A percentile compares a stretch with the other conserved stretches of the same genome.
Conservation (phyloP, 352 stramenopile species). For the Plasmopara halstedii region DNA sequence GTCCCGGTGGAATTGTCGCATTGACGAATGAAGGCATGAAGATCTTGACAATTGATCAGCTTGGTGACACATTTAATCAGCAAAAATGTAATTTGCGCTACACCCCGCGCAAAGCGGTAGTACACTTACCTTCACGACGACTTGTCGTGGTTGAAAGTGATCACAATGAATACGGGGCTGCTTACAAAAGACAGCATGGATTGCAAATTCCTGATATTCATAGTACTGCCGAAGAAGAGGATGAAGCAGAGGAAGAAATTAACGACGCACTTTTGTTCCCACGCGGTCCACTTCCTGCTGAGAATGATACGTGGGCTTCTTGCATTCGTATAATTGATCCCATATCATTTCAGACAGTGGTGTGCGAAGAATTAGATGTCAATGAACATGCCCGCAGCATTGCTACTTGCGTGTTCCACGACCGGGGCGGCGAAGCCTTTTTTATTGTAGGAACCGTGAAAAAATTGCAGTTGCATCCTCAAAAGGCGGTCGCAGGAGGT, state of each 20-base stretch:
- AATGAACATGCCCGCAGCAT: conserved; percentile 93
- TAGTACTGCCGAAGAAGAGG: conserved; percentile 32
- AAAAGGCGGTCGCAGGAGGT: conserved; percentile 48
- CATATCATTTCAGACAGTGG: conserved; percentile 75
- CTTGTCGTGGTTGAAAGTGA: conserved; percentile 97
- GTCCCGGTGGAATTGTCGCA: conserved; percentile 95
- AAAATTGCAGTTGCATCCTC: conserved; percentile 92
- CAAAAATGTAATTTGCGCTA: conserved; percentile 94
- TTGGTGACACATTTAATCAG: conserved; percentile 97
- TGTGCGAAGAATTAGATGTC: conserved; percentile 89
- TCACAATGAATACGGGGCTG: conserved; percentile 92
- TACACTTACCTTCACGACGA: conserved; percentile 81
- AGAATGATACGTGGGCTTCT: conserved; percentile 91
- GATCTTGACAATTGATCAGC: conserved; percentile 95
- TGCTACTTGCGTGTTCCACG: conserved; percentile 91
- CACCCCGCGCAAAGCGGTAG: conserved; percentile 93
- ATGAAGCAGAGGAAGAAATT: conserved; percentile 85
- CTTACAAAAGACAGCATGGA: conserved; percentile 84
- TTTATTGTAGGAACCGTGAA: conserved; percentile 96
- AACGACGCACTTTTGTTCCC: conserved; percentile 66
- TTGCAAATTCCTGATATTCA: conserved; percentile 55
- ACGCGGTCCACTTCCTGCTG: conserved; percentile 44
- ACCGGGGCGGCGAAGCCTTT: conserved; percentile 94
- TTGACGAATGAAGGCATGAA: conserved; percentile 93
- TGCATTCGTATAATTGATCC: conserved; percentile 97